Conservation (phyloP, 176 grass and related monocot genomes). For the Dactylis glomerata region DNA sequence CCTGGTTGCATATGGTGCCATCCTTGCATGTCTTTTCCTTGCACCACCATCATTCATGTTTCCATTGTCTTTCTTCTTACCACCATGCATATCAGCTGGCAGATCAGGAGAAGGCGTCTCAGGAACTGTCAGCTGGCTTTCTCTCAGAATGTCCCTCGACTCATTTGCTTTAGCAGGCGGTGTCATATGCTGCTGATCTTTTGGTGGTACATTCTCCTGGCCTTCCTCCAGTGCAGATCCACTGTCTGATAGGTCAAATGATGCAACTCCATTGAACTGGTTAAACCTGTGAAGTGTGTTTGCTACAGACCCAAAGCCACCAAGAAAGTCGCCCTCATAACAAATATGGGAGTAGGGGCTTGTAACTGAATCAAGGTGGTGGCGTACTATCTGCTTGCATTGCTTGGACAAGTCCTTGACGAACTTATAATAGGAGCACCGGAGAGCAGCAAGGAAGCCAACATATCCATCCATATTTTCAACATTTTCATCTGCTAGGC, state of each 20-base stretch:
- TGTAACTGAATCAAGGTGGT: constrained; percentile 86
- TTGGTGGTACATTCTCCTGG: constrained; percentile 87
- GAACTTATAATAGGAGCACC: constrained; percentile 81
- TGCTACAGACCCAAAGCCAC: constrained; percentile 38
- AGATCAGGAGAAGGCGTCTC: constrained; percentile 99
- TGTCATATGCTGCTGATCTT: constrained; percentile 72
- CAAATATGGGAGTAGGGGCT: constrained; percentile 90
- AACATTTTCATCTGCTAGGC: constrained; percentile 51
- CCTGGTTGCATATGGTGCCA: constrained; percentile 52
- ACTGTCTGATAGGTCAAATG: constrained; percentile 74
- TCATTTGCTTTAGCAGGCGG: constrained; percentile 73
- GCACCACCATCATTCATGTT: constrained; percentile 58
- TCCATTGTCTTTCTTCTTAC: constrained; percentile 87
- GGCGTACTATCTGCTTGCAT: constrained; percentile 89
- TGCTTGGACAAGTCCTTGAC: constrained; percentile 77
- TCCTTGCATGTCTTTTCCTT: constrained; percentile 87
- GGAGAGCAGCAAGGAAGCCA: constrained; percentile 86
- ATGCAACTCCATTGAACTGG: constrained; percentile 51
- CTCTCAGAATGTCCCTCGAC: constrained; percentile 62
- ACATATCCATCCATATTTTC: constrained; percentile 91
- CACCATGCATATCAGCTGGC: constrained; percentile 54
- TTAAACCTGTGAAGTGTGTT: constrained; percentile 57
- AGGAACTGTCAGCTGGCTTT: constrained; percentile 90
- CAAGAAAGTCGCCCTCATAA: constrained; percentile 60
- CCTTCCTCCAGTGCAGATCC: constrained; percentile 44